Evolutionary conservation across 2,329 filamentous ascomycete species (phyloP).

Genomic region (Botryotinia globosa): DNA sequence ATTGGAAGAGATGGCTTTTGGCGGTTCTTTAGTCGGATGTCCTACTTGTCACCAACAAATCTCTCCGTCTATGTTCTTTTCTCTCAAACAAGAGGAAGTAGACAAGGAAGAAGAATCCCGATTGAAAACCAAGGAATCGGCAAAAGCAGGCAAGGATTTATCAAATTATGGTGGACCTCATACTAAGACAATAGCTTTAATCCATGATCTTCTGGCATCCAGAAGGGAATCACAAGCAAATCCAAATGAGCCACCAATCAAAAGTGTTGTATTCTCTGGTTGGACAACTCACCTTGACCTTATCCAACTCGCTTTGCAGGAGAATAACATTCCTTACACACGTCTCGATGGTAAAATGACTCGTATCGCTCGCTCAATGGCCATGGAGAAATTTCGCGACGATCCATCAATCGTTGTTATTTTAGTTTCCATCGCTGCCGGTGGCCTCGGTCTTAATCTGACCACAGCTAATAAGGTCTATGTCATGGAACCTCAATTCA

Average conservation of each 20-base stretch:
- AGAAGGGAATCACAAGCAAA: slow-evolving; percentile 59
- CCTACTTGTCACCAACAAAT: slow-evolving; percentile 65
- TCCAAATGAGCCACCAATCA: slow-evolving; percentile 65
- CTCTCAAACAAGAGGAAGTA: slow-evolving; percentile 53
- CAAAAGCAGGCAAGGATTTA: slow-evolving; percentile 57
- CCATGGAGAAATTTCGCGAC: slow-evolving; percentile 75
- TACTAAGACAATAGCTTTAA: slow-evolving; percentile 82
- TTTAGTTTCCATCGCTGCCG: slow-evolving; percentile 87
- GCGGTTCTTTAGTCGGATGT: slow-evolving; percentile 54
- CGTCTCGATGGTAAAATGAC: slow-evolving; percentile 92
- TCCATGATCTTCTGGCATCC: slow-evolving; percentile 68
- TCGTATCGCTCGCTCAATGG: slow-evolving; percentile 67
- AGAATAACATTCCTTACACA: slow-evolving; percentile 63
- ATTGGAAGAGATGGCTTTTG: slow-evolving; percentile 43
- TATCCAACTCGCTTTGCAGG: slow-evolving; percentile 76
- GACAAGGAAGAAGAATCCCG: slow-evolving; percentile 35
- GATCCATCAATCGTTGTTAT: slow-evolving; percentile 73
- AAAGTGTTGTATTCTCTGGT: slow-evolving; percentile 92
- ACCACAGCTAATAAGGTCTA: slow-evolving; percentile 84
- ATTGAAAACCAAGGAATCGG: slow-evolving; percentile 31
- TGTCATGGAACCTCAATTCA: slow-evolving; percentile 98
- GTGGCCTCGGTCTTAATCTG: slow-evolving; percentile 86
- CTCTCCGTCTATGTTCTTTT: slow-evolving; percentile 62
- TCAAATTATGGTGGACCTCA: slow-evolving; percentile 79
- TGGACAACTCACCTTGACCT: slow-evolving; percentile 95